Evolutionary conservation across 2,329 filamentous ascomycete species (phyloP), one percentile per base, ranked within the genome.

Genomic region (Verticillium nonalfalfae): DNA sequence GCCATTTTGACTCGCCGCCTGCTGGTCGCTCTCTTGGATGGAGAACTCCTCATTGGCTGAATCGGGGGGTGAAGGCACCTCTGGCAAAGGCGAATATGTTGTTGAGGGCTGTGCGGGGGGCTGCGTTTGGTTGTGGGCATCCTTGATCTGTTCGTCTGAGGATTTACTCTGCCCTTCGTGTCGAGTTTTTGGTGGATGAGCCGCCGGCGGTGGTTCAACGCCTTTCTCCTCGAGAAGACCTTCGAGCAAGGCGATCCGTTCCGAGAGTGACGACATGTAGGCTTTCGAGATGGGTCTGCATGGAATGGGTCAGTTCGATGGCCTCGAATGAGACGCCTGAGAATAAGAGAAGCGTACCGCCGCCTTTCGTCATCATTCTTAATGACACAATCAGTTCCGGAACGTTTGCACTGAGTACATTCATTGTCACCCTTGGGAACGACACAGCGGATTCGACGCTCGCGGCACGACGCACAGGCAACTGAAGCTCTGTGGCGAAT

Each of bases 331-430:
- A 31, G 35, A 55, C 34, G 54, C 38, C 7, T 10, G 31, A 18
- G 33, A 15, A 9, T 31, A 71, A 7, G 4, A 4, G 18, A 7
- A 14, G 9, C 76, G 50, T 68, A 83, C 82, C 81, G 74, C 70
- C 82, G 72, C 52, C 82, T 73, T 68, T 85, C 82, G 68, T 85
- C 82, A 63, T 85, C 82, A 65, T 85, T 82, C 66, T 81, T 83
- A 67, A 85, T 85, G 60, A 85, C 72, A 65, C 82, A 85, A 56
- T 79, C 74, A 11, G 78, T 75, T 15, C 79, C 81, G 2, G 79
- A 76, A 60, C 79, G 74, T 65, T 79, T 79, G 68, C 82, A 85
- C 63, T 84, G 81, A 21, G 76, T 79, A 68, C 82, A 85, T 62
- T 77, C 76, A 10, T 72, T 72, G 62, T 82, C 76, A 13, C 81